Evolutionary conservation across 148 eudicot genomes (phyloP).

Genomic region (Vaccinium darrowii): DNA sequence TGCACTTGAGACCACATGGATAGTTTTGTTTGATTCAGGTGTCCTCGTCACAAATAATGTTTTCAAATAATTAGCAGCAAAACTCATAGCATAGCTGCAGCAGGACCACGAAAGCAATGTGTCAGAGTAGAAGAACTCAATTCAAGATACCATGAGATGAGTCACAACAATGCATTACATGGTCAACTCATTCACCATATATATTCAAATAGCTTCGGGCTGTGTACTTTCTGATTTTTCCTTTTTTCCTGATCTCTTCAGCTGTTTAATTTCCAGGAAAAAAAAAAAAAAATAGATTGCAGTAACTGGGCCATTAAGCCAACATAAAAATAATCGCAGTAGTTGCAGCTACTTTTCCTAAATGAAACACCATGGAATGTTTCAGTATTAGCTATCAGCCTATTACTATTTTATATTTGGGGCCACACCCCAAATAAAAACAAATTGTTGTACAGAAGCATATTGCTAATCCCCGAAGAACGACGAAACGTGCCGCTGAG

Average conservation of each 20-base stretch:
- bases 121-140: not conserved
- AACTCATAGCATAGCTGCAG: slow-evolving; percentile 93
- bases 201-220: not conserved
- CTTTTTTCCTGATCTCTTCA: not conserved
- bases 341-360: not conserved
- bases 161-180: not conserved
- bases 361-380: not conserved
- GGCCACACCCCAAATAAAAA: not conserved
- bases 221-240: not conserved
- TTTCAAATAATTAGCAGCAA: slow-evolving; percentile 86
- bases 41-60: slow-evolving; percentile 69
- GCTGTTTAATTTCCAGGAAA: not conserved
- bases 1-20: slow-evolving; percentile 88
- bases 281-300: not conserved
- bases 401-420: not conserved
- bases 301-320: not conserved
- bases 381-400: not conserved
- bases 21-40: slow-evolving; percentile 68
- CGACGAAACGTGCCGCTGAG: not conserved
- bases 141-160: not conserved
- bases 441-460: not conserved
- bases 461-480: not conserved
- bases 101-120: slow-evolving; percentile 7
- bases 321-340: not conserved
- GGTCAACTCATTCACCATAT: not conserved